Conservation (phyloP, 495 filamentous ascomycete genomes). For the Xylaria intraflava region DNA sequence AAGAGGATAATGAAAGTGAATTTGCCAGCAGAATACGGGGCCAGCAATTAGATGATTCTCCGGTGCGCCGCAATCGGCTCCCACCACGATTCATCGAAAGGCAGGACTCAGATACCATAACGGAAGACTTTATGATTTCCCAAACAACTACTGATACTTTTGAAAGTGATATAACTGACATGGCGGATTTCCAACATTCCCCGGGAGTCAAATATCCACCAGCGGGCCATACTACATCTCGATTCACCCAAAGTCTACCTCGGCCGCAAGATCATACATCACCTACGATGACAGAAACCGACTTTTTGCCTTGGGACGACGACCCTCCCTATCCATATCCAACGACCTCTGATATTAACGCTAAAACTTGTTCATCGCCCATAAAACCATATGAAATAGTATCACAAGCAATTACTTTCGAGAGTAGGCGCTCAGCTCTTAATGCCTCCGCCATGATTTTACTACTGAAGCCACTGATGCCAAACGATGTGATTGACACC, state of each 20-base stretch:
- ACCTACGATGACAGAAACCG: conserved; percentile 40
- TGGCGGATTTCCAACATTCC: conserved; percentile 1
- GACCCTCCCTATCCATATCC: conserved; percentile 44
- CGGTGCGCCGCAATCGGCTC: conserved; percentile 14
- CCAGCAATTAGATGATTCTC: conserved; percentile 26
- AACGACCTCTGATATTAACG: not conserved
- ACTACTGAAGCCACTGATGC: conserved; percentile 44
- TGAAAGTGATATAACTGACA: conserved; percentile 17
- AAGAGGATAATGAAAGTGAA: conserved; percentile 23
- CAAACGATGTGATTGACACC: conserved; percentile 40
- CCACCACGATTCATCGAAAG: conserved; percentile 20
- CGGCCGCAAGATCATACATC: conserved; percentile 27
- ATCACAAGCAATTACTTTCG: conserved; percentile 41
- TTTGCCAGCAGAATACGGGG: conserved; percentile 34
- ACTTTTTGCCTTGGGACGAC: conserved; percentile 43
- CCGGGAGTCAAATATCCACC: not conserved
- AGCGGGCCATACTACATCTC: conserved; percentile 2
- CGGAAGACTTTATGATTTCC: conserved; percentile 39
- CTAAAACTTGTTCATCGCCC: conserved; percentile 18
- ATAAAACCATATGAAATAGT: conserved; percentile 46
- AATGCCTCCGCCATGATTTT: conserved; percentile 48
- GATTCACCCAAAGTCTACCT: not conserved
- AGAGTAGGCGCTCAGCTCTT: conserved; percentile 37
- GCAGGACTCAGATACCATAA: conserved; percentile 31
- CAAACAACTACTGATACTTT: conserved; percentile 39